These are phyloP conservation scores for Corylus avellana DNA, from an alignment of 306 rosid species.

Conservation along the genomic window DNA sequence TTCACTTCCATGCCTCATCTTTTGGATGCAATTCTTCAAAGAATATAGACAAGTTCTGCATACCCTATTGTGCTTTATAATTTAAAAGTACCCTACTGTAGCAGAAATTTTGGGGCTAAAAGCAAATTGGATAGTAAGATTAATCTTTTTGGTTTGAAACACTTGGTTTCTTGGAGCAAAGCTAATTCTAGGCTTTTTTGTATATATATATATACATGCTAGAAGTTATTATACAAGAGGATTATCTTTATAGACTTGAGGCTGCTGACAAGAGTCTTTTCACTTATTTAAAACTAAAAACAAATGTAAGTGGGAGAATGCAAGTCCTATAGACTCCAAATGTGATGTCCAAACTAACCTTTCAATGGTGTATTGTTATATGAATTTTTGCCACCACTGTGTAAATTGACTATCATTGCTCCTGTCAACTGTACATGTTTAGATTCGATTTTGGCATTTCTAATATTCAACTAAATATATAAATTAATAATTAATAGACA, in stretches of 20 bases:
- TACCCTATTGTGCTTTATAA: no score
- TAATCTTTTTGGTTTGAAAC: background rate
- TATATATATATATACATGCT: no score
- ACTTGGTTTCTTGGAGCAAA: background rate
- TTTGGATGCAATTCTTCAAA: background rate
- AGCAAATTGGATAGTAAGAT: background rate
- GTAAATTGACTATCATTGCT: background rate
- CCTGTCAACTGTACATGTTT: background rate
- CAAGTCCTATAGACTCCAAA: background rate
- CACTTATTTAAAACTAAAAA: no score
- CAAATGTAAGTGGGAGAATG: background rate
- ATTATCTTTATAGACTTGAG: background rate
- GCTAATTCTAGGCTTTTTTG: background rate
- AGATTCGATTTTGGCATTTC: no score
- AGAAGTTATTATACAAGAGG: no score
- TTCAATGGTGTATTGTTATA: background rate
- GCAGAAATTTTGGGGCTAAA: background rate
- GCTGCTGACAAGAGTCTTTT: background rate
- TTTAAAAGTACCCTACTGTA: background rate
- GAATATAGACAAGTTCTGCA: background rate
- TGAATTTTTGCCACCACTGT: no score
- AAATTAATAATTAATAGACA: no score
- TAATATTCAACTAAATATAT: no score
- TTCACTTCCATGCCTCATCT: background rate
- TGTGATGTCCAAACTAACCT: background rate